Evolutionary conservation across 768 basidiomycete species (phyloP).

Genomic region (Atractiella rhizophila): DNA sequence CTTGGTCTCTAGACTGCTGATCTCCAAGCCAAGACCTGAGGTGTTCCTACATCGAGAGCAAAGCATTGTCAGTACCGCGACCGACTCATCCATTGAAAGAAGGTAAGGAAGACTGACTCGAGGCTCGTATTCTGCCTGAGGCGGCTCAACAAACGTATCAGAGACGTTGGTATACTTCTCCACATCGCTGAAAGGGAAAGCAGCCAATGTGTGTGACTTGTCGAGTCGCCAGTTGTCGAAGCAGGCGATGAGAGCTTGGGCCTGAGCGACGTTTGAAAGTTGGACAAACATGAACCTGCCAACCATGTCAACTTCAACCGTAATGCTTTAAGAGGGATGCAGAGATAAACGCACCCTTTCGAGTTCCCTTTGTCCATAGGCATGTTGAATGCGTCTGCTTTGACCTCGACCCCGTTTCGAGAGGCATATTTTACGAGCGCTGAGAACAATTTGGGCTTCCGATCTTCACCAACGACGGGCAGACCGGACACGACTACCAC

Average conservation of each 20-base stretch:
- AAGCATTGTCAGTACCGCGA: neutral
- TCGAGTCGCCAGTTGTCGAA: slow-evolving; percentile 29
- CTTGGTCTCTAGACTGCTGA: slow-evolving; percentile 76
- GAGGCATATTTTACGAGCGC: slow-evolving; percentile 64
- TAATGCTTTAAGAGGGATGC: slow-evolving; percentile 3
- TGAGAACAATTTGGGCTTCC: slow-evolving; percentile 51
- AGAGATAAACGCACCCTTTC: slow-evolving; percentile 48
- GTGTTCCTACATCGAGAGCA: slow-evolving; percentile 44
- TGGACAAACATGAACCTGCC: slow-evolving; percentile 10
- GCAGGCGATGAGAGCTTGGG: slow-evolving; percentile 7
- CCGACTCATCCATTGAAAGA: neutral
- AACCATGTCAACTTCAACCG: no score
- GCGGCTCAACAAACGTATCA: slow-evolving; percentile 52
- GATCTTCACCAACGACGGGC: slow-evolving; percentile 51
- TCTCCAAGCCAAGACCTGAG: slow-evolving; percentile 86
- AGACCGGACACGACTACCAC: slow-evolving; percentile 78
- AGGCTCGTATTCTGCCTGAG: slow-evolving; percentile 42
- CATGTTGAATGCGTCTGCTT: slow-evolving; percentile 51
- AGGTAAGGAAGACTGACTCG: slow-evolving; percentile 32
- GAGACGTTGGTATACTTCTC: slow-evolving; percentile 53
- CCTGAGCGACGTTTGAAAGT: slow-evolving; percentile 4
- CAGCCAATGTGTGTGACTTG: slow-evolving; percentile 52
- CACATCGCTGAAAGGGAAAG: slow-evolving; percentile 73
- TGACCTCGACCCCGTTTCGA: slow-evolving; percentile 51
- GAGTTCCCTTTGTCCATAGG: slow-evolving; percentile 79